A percentile compares a stretch with the other conserved stretches of the same genome.
These are phyloP conservation scores for Amborella trichopoda DNA, from an alignment of 164 flowering plant species.

Conservation along the genomic window DNA sequence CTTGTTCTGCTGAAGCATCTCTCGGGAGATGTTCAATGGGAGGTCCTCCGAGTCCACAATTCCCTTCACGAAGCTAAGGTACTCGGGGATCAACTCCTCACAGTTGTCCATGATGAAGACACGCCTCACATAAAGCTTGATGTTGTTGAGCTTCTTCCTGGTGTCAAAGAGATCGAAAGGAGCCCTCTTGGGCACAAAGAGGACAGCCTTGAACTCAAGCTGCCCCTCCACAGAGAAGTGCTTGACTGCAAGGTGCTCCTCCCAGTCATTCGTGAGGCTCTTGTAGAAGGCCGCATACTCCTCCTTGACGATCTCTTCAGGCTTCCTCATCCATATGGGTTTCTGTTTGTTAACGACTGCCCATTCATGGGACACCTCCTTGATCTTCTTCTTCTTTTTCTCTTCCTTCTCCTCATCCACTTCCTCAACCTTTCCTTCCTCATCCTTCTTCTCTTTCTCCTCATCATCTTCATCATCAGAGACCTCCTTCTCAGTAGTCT, in stretches of 20 bases:
- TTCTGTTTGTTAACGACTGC: conserved; percentile 39
- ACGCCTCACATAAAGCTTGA: conserved; percentile 47
- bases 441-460: conserved; percentile 27
- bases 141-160: conserved; percentile 49
- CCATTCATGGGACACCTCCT: conserved; percentile 52
- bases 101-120: conserved; percentile 58
- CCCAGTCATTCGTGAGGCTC: conserved; percentile 61
- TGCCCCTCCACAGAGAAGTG: conserved; percentile 66
- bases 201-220: conserved; percentile 48
- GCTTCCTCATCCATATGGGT: conserved; percentile 52
- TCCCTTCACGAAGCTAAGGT: conserved; percentile 46
- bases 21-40: conserved; percentile 60
- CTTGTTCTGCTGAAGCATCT: conserved; percentile 56
- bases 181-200: conserved; percentile 46
- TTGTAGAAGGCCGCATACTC: conserved; percentile 60
- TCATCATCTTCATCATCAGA: conserved; percentile 49
- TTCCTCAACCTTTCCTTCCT: conserved; percentile 42
- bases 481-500: conserved; percentile 46
- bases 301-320: conserved; percentile 47
- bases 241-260: conserved; percentile 42
- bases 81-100: conserved; percentile 52
- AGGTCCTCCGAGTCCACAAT: conserved; percentile 54
- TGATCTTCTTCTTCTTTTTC: conserved; percentile 42
- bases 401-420: conserved; percentile 40
- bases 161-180: conserved; percentile 58